Base-by-base conservation (phyloP, 78 protist species). In the Guillardia theta region DNA sequence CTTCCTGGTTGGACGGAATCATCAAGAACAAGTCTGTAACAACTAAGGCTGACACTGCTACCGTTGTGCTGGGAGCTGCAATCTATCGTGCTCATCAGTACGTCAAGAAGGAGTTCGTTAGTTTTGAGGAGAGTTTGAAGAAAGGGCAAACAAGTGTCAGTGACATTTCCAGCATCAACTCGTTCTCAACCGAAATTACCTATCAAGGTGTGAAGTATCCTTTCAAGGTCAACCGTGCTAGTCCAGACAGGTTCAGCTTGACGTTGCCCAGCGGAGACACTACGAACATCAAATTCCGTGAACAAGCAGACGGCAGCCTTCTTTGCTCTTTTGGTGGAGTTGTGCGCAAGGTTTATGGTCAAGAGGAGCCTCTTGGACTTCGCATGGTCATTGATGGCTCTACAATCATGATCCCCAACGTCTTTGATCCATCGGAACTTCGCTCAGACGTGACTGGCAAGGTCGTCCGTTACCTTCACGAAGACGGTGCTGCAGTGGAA, bases 1-100 rank as follows among this genome's bases (percentile, higher is more conserved):
- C 99, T 0, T 95, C 96, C 37, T 98, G 99, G 99, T 97, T 98
- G 33, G 99, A 98, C 77, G 93, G 94, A 4, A 47, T 78, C 90
- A 78, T 78, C 90, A 37, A 43, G 45, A 43, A 43, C 50, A 18
- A 36, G 44, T 70, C 83, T 24, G 36, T 70, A 36, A 22, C 45
- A 3, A 18, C 41, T 1, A 43, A 4, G 98, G 95, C 64, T 43
- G 93, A 37, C 95, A 43, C 48, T 87, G 93, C 44, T 19, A 5
- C 22, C 39, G 97, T 96, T 8, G 98, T 98, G 6, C 5, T 96
- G 33, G 93, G 97, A 48, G 98, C 97, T 19, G 97, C 98, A 0
- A 78, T 96, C 5, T 93, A 50, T 93, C 96, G 96, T n/a, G 96
- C 96, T 4, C 64, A 44, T 88, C 47, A 64, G 3, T 6, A 39